Base-by-base conservation (phyloP, 2,329 filamentous ascomycete genomes). In the Grosmannia penicillata region DNA sequence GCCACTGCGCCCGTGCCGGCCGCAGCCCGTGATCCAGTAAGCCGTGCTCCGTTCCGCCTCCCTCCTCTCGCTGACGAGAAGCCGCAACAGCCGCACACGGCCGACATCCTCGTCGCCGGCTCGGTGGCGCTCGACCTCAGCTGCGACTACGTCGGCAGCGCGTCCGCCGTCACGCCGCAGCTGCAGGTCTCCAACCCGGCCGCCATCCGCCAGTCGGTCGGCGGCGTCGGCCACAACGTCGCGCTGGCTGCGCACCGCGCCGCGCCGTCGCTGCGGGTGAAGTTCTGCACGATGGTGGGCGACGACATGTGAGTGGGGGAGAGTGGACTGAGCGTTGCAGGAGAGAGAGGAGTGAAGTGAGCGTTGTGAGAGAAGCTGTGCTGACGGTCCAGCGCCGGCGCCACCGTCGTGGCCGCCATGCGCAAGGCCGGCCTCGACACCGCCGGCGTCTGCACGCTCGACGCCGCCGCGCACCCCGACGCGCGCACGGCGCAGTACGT, bases 141-240 rank as follows among this genome's bases (percentile, higher is more conserved):
- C 47, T 95, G 89, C 62, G 82, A 95, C 55, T 91, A 79, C 47
- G 47, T 48, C 17, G 55, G 52, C 34, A 48, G 46, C 25, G 49
- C 45, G 41, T 45, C 54, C 30, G 46, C 51, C 22, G 46, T 50
- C 8, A 54, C 58, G 5, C 69, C 76, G 6, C 61, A 68, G 36
- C 63, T 78, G 27, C 72, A 87, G 43, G 94, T 86, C 1, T 96
- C 89, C 1, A 96, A 96, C 51, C 83, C 83, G 35, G 76, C 86
- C 8, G 63, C 66, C 13, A 93, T 95, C 46, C 75, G 63, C 26
- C 85, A 93, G 52, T 83, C 81, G 1, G 71, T 95, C 8, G 91
- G 91, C 11, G 91, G 91, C 7, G 91, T 96, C 8, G 91, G 84
- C 7, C 79, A 86, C 51, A 96, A 96, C 51, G 84, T 96, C 32